phyloP scores from a whole-genome alignment of 2,329 filamentous ascomycete genomes.

The Xylariales sp. region DNA sequence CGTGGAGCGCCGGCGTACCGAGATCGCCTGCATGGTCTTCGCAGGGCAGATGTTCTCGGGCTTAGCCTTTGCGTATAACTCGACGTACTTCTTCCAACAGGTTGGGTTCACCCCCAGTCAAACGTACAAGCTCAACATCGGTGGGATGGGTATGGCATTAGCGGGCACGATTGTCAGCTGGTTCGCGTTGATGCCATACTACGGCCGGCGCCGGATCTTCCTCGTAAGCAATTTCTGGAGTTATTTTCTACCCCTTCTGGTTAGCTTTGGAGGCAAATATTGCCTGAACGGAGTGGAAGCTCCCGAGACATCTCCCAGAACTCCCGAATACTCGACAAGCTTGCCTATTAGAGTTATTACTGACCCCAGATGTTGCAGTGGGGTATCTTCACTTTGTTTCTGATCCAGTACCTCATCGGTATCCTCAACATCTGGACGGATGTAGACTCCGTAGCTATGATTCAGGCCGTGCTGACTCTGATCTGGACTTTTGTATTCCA shows the following conservation, averaged over 20 bases:
- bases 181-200: conserved; percentile 11
- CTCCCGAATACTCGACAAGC: no score
- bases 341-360: no score
- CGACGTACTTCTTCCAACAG: conserved; percentile 25
- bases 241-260: no score
- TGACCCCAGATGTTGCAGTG: no score
- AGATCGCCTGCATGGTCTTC: conserved; percentile 24
- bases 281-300: no score
- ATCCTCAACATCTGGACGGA: conserved; percentile 9
- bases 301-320: no score
- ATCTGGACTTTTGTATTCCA: conserved; percentile 9
- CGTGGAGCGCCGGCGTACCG: conserved; percentile 28
- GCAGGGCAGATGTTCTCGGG: conserved; percentile 17
- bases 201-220: conserved; percentile 11
- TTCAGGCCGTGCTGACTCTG: conserved; percentile 4
- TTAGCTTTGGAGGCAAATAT: no score
- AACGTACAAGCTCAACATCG: conserved; percentile 11
- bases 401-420: conserved; percentile 10
- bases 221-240: no score
- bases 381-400: conserved; percentile 10
- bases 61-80: conserved; percentile 19
- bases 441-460: conserved; percentile 1
- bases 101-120: conserved; percentile 17
- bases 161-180: conserved; percentile 9
- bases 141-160: conserved; percentile 5